These are phyloP conservation scores for Penicillium sp. DNA, from an alignment of 2,329 filamentous ascomycete genomes.

Conservation along the genomic window DNA sequence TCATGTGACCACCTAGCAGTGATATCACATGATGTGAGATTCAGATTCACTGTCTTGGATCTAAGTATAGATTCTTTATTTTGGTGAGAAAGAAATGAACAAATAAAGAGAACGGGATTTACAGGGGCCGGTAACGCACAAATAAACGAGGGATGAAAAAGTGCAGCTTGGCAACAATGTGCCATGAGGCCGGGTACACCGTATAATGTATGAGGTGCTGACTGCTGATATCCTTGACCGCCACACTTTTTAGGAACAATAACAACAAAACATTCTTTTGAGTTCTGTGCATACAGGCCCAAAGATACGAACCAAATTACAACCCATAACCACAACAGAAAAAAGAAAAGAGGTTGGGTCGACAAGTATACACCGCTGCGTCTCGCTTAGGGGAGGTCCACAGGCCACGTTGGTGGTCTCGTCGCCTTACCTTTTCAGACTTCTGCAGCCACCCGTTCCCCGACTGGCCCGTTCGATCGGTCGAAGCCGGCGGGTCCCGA, in stretches of 20 bases:
- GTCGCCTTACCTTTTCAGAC: constrained; percentile 20
- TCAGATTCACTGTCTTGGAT: no score
- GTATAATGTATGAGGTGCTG: no score
- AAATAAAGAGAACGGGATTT: no score
- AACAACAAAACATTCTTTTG: no score
- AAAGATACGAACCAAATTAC: background rate
- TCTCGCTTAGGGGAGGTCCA: constrained; percentile 25
- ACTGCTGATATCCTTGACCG: no score
- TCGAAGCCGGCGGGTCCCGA: constrained; percentile 10
- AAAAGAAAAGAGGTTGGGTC: constrained; percentile 2
- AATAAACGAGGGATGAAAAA: no score
- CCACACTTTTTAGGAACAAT: no score
- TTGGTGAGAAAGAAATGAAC: background rate
- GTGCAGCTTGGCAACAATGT: no score
- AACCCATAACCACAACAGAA: background rate
- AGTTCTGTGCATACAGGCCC: no score
- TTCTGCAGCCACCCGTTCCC: constrained; percentile 54
- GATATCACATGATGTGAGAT: constrained; percentile 10
- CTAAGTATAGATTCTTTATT: background rate
- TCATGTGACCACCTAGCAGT: constrained; percentile 10
- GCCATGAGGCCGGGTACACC: no score
- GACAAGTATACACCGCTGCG: constrained; percentile 22
- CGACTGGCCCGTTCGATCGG: constrained; percentile 14
- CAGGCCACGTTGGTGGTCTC: constrained; percentile 22
- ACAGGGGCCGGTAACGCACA: no score